These are phyloP conservation scores for Marchantia polymorpha DNA, from an alignment of 225 moss, liverwort and hornwort genomes.

Conservation along the genomic window DNA sequence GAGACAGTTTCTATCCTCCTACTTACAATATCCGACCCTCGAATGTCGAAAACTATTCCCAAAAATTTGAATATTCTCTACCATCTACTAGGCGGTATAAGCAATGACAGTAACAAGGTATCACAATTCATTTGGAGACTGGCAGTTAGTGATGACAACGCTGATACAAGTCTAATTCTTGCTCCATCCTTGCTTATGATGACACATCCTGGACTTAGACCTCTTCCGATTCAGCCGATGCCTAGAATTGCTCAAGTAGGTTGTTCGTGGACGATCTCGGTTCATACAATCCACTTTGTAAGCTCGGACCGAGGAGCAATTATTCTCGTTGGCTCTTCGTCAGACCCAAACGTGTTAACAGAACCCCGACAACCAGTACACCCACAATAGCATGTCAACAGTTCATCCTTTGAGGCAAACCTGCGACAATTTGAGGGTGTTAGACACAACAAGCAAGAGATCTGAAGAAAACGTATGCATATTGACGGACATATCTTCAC, in stretches of 20 bases:
- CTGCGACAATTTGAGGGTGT: conserved; percentile 17
- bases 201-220: background rate
- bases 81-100: background rate
- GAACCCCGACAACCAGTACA: conserved; percentile 88
- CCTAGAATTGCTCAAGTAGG: background rate
- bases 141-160: background rate
- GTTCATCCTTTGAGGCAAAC: conserved; percentile 94
- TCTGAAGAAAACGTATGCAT: background rate
- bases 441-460: background rate
- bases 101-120: background rate
- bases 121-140: background rate
- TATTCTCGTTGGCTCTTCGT: conserved; percentile 70
- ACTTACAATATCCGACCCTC: background rate
- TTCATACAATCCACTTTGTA: conserved; percentile 52
- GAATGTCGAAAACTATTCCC: background rate
- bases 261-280: background rate
- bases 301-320: conserved; percentile 60
- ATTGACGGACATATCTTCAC: background rate
- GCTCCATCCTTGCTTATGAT: background rate
- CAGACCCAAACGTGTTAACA: conserved; percentile 75
- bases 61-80: background rate
- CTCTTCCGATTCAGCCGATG: background rate
- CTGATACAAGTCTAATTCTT: background rate
- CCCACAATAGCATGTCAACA: conserved; percentile 94
- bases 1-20: background rate